Evolutionary conservation across 352 stramenopile genomes (phyloP), one percentile per base, ranked within the genome.

Genomic region (Saprolegnia diclina): DNA sequence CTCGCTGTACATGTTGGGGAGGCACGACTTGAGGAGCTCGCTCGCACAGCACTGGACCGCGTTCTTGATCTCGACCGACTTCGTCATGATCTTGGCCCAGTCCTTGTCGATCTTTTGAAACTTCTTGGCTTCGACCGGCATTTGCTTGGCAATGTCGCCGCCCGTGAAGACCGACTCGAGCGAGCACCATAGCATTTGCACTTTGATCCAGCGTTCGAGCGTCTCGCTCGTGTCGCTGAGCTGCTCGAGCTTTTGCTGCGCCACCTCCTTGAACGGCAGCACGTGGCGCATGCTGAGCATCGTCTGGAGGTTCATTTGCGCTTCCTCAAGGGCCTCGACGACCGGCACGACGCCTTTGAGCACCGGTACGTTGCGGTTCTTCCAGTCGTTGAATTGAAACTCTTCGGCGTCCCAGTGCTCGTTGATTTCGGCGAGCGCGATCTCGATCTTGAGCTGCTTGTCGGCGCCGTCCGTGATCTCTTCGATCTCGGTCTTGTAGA

Each of bases 41-140:
- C 97, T 98, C 0, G 91, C 89, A 73, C 94, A 98, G 73, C 91
- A 98, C 57, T 90, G 79, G 22, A 97, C 88, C 0, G 98, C 94
- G 38, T 96, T 97, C 44, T 94, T 96, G 32, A 95, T 88, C 48
- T 95, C 85, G 26, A 89, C 81, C 0, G 83, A 91, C 64, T 96
- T 99, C 18, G 84, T 77, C 96, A 99, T 99, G 72, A 99, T 98
- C 77, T 99, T 98, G 11, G 94, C 92, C 96, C 97, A 99, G 75
- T 99, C 94, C 72, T 98, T 98, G 76, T 99, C 94, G 3, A 99
- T 88, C 71, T 98, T 98, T 46, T 95, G 85, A 79, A 98, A 99
- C 73, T 98, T 98, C 68, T 98, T 98, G 0, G 97, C 96, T 80
- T 99, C 97, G 59, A 98, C 94, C 2, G 97, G 97, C 87, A 99